Evolutionary conservation across 2,329 filamentous ascomycete species (phyloP), one percentile per base, ranked within the genome.

Genomic region (Botrytis tulipae): DNA sequence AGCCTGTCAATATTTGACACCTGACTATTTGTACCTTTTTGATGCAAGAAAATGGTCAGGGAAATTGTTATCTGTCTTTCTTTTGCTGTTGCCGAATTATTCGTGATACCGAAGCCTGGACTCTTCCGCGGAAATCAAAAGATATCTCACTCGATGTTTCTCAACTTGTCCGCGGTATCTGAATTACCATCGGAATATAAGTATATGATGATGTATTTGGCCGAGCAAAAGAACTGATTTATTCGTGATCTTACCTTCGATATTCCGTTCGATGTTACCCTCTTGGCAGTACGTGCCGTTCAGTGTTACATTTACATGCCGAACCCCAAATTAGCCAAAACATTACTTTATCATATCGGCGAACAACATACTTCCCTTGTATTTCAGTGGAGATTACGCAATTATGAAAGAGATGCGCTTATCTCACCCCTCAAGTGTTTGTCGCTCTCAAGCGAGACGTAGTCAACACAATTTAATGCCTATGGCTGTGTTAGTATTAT

Each of bases 51-150:
- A 37, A 6, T 57, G 35, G 29, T 32, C 37, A 25, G 20, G 37
- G 1, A 69, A 51, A 32, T 32, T 57, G 14, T 32, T 18, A 18
- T 57, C 29, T 48, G 35, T 32, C 54, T 57, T 57, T n/a, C n/a
- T 57, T 68, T 69, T 51, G 48, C 66, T n/a, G 37, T 57, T n/a
- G 37, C n/a, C 66, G 18, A 57, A 29, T 25, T n/a, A 25, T 57
- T 42, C 18, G 35, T 59, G 35, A 18, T 57, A 44, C 48, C 48
- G 18, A n/a, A 57, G 32, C 6, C 48, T 44, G 51, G 35, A 42
- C 35, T 22, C 65, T 57, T 67, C 46, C 65, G 32, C 46, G 8
- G 46, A 40, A 54, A 54, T 40, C 18, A 42, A 54, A 68, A 16
- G 48, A 25, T n/a, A 67, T 40, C 14, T 67, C 54, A 68, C 54